A percentile compares a stretch with the other conserved stretches of the same genome.
These are phyloP conservation scores for Boletellus sp. DNA, from an alignment of 1,284 basidiomycete species.

Conservation along the genomic window DNA sequence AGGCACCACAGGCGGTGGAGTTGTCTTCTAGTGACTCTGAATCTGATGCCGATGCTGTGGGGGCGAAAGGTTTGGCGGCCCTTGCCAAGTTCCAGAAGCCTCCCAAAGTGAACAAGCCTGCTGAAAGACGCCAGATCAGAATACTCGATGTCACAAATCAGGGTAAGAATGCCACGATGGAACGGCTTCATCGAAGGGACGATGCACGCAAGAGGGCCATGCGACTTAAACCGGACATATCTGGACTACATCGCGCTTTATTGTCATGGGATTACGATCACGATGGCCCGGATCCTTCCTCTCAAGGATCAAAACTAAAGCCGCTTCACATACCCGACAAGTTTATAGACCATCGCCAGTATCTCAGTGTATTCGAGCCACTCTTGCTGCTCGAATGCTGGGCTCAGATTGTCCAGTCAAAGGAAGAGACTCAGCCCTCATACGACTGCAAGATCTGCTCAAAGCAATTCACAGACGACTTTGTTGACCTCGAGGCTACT, in stretches of 20 bases:
- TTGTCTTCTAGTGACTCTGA: conserved; percentile 47
- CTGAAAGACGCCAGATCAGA: conserved; percentile 68
- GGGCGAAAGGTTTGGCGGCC: conserved; percentile 48
- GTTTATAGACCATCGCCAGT: conserved; percentile 69
- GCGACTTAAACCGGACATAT: conserved; percentile 82
- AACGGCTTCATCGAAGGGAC: conserved; percentile 53
- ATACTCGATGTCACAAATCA: conserved; percentile 57
- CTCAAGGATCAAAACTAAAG: conserved; percentile 35
- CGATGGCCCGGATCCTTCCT: conserved; percentile 57
- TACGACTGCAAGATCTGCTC: conserved; percentile 59
- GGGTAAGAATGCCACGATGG: conserved; percentile 41
- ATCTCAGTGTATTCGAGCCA: conserved; percentile 78
- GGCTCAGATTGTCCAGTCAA: conserved; percentile 81
- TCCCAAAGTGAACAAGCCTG: conserved; percentile 53
- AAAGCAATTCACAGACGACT: conserved; percentile 68
- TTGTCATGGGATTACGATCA: conserved; percentile 87
- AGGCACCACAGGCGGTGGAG: conserved; percentile 16
- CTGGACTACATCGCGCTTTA: conserved; percentile 75
- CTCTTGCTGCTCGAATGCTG: conserved; percentile 91
- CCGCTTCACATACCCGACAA: conserved; percentile 55
- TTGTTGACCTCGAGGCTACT: conserved; percentile 68
- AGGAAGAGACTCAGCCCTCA: conserved; percentile 56
- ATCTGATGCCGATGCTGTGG: conserved; percentile 51
- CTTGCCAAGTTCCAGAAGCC: conserved; percentile 64
- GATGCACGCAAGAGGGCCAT: conserved; percentile 63